Conservation (phyloP, 2,329 filamentous ascomycete genomes). For the Calonectria pseudoreteaudii region DNA sequence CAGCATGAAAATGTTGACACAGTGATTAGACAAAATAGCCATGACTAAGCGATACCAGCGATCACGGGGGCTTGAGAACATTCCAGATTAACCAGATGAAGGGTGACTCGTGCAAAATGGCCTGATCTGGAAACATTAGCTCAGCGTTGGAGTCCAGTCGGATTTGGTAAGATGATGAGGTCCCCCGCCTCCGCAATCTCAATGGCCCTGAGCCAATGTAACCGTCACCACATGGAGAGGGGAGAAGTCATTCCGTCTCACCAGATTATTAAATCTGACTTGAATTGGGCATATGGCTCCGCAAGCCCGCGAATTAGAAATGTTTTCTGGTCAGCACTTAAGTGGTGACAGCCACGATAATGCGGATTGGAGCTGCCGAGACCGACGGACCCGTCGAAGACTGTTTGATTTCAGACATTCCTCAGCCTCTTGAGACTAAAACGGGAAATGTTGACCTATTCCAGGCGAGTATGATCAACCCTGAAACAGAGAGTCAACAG, state of each 20-base stretch:
- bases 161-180: constrained; percentile 10
- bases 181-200: constrained; percentile 2
- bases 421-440: constrained; percentile 3
- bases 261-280: constrained; percentile 20
- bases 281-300: not conserved
- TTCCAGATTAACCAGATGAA: constrained; percentile 2
- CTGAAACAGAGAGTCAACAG: constrained; percentile 5
- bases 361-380: not conserved
- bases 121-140: constrained; percentile 7
- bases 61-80: not conserved
- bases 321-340: constrained; percentile 12
- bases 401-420: constrained; percentile 12
- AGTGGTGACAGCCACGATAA: constrained; percentile 4
- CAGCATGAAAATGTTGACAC: not conserved
- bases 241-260: constrained; percentile 12
- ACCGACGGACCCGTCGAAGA: not conserved
- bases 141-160: not conserved
- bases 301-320: not conserved
- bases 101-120: not conserved
- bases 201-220: constrained; percentile 13
- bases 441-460: not conserved
- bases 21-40: not conserved
- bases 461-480: not conserved
- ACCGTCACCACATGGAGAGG: not conserved
- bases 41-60: not conserved